A percentile compares a stretch with the other conserved stretches of the same genome.
phyloP scores from a whole-genome alignment of 176 grass and related monocot genomes.

The Carex cristatella region DNA sequence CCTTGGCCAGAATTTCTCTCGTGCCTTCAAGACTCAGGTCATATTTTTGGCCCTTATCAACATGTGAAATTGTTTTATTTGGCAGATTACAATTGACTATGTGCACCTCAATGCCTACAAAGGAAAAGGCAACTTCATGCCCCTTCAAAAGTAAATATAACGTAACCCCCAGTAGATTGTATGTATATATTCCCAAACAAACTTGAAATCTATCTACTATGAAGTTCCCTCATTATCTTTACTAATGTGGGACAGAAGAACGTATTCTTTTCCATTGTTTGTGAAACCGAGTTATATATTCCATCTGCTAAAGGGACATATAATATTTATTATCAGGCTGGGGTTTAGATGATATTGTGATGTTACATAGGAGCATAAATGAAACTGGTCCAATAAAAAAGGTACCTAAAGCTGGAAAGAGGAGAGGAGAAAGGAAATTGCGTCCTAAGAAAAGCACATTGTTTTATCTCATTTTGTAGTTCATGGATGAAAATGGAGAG shows the following conservation, averaged over 20 bases:
- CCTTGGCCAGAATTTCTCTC: constrained; percentile 94
- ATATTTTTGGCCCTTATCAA: constrained; percentile 11
- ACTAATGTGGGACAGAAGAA: background rate
- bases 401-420: background rate
- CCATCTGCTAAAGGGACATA: background rate
- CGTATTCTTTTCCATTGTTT: background rate
- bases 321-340: background rate
- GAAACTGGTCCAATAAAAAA: background rate
- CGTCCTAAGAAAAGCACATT: constrained; percentile 9
- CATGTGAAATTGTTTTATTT: background rate
- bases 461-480: constrained; percentile 42
- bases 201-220: background rate
- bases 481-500: constrained; percentile 94
- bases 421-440: background rate
- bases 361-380: background rate
- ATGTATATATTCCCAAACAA: too few relatives aligned
- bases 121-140: background rate
- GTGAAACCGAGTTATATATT: background rate
- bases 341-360: constrained; percentile 10
- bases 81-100: background rate
- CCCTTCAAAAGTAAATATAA: background rate
- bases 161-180: background rate
- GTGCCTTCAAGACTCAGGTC: constrained; percentile 93
- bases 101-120: background rate
- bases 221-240: background rate